A percentile compares a stretch with the other conserved stretches of the same genome.
Evolutionary conservation across 495 filamentous ascomycete genomes (phyloP).

Genomic region (Letharia columbiana): DNA sequence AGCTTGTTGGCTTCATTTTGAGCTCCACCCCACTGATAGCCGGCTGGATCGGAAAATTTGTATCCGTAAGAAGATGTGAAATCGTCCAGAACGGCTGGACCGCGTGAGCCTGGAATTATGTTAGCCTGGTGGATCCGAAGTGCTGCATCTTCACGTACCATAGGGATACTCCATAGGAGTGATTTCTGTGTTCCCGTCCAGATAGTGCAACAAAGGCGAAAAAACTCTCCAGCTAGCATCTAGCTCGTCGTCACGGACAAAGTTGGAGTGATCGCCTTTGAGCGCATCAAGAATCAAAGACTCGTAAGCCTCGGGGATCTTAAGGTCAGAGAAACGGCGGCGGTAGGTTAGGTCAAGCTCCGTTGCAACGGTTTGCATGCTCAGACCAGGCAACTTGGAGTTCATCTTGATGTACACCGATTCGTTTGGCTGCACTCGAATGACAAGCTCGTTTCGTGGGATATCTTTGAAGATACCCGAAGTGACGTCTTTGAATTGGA

Average conservation of each 20-base stretch:
- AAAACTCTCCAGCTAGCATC: constrained; percentile 99
- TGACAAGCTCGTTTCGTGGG: constrained; percentile 97
- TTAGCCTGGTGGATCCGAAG: constrained; percentile 17
- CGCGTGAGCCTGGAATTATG: constrained; percentile 66
- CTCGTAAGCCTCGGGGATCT: constrained; percentile 99
- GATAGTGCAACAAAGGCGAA: constrained; percentile 91
- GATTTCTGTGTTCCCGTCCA: constrained; percentile 98
- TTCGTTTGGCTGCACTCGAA: constrained; percentile 99
- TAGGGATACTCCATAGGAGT: constrained; percentile 99
- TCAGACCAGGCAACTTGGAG: constrained; percentile 95
- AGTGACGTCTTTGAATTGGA: constrained; percentile 98
- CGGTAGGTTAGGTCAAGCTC: constrained; percentile 98
- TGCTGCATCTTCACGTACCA: constrained; percentile 52
- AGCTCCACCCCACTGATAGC: constrained; percentile 70
- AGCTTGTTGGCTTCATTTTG: constrained; percentile 16
- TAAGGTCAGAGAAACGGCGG: constrained; percentile 95
- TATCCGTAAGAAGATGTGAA: constrained; percentile 97
- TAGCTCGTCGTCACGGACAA: constrained; percentile 96
- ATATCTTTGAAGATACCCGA: constrained; percentile 99
- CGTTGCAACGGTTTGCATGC: constrained; percentile 99
- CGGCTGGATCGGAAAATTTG: constrained; percentile 95
- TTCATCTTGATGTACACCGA: constrained; percentile 99
- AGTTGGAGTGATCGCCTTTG: constrained; percentile 99
- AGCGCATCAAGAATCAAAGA: constrained; percentile 93
- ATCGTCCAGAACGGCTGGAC: constrained; percentile 92